These are phyloP conservation scores for Mucor sp. DNA, from an alignment of 371 early-diverging fungal genomes.

Conservation along the genomic window DNA sequence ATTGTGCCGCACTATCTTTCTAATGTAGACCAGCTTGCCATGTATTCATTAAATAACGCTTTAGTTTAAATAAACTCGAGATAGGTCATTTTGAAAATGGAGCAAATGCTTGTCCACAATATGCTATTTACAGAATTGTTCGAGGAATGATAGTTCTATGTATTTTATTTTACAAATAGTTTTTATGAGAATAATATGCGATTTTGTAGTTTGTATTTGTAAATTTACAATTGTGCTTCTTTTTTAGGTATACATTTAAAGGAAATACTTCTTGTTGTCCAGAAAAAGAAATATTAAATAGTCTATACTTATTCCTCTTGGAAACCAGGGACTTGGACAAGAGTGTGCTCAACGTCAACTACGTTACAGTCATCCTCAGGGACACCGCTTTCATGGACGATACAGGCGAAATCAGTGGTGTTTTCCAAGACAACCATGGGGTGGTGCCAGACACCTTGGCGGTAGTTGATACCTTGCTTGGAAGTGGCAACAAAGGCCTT, in stretches of 20 bases:
- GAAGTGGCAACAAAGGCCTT: constrained; percentile 75
- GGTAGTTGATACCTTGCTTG: constrained; percentile 84
- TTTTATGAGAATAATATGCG: not conserved
- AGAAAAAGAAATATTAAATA: constrained; percentile 1
- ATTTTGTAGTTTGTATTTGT: not conserved
- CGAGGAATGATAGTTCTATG: not conserved
- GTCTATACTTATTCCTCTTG: not conserved
- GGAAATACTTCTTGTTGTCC: not conserved
- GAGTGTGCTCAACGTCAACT: constrained; percentile 28
- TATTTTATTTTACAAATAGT: constrained; percentile 2
- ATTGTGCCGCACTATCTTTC: too few relatives aligned
- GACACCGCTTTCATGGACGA: constrained; percentile 75
- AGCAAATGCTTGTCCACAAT: not conserved
- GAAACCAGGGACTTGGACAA: constrained; percentile 47
- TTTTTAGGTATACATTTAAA: not conserved
- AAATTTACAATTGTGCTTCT: constrained; percentile 2
- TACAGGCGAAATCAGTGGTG: constrained; percentile 61
- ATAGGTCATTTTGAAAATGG: too few relatives aligned
- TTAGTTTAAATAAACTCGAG: too few relatives aligned
- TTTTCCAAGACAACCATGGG: constrained; percentile 80
- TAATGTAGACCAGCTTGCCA: too few relatives aligned
- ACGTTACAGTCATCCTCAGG: constrained; percentile 73
- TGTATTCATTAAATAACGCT: too few relatives aligned
- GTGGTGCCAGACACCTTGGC: constrained; percentile 86
- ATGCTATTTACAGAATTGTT: not conserved